A percentile compares a stretch with the other conserved stretches of the same genome.
Conservation (phyloP, 768 basidiomycete genomes). For the Amanita exitialis region DNA sequence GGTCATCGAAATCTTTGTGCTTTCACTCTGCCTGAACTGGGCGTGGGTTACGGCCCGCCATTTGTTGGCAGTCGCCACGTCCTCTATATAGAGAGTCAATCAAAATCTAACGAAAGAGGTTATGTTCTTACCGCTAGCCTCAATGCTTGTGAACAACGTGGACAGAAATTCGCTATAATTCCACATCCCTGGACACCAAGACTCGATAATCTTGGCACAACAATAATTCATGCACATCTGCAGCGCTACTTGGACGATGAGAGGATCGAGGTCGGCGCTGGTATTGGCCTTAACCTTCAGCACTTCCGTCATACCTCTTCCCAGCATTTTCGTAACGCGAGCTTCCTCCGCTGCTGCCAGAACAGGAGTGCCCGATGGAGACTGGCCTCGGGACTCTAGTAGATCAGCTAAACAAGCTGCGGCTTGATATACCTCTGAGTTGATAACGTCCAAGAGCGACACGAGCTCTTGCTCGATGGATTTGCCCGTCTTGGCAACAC, state of each 20-base stretch:
- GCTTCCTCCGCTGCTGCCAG: slow-evolving; percentile 11
- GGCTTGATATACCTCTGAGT: slow-evolving; percentile 30
- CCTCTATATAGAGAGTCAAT: slow-evolving; percentile 7
- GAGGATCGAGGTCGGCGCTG: slow-evolving; percentile 19
- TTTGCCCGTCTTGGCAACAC: slow-evolving; percentile 4
- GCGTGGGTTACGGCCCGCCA: slow-evolving; percentile 20
- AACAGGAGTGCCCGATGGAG: slow-evolving; percentile 1
- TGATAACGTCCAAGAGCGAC: slow-evolving; percentile 19
- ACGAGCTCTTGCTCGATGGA: neutral
- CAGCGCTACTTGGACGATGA: slow-evolving; percentile 27
- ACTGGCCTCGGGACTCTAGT: slow-evolving; percentile 18
- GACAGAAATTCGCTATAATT: slow-evolving; percentile 29
- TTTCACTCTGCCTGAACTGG: slow-evolving; percentile 9
- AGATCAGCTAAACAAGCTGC: slow-evolving; percentile 30
- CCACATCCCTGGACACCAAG: slow-evolving; percentile 34
- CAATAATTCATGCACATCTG: slow-evolving; percentile 30
- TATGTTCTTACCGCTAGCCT: slow-evolving; percentile 21
- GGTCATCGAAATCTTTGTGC: neutral
- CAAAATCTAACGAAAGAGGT: neutral
- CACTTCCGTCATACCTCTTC: slow-evolving; percentile 20
- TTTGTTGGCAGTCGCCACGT: slow-evolving; percentile 11
- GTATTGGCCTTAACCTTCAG: slow-evolving; percentile 17
- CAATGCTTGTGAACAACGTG: slow-evolving; percentile 25
- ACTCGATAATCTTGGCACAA: slow-evolving; percentile 27
- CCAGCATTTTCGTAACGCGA: slow-evolving; percentile 22